phyloP scores from a whole-genome alignment of 2,329 filamentous ascomycete genomes.

The Helotiales sp. region DNA sequence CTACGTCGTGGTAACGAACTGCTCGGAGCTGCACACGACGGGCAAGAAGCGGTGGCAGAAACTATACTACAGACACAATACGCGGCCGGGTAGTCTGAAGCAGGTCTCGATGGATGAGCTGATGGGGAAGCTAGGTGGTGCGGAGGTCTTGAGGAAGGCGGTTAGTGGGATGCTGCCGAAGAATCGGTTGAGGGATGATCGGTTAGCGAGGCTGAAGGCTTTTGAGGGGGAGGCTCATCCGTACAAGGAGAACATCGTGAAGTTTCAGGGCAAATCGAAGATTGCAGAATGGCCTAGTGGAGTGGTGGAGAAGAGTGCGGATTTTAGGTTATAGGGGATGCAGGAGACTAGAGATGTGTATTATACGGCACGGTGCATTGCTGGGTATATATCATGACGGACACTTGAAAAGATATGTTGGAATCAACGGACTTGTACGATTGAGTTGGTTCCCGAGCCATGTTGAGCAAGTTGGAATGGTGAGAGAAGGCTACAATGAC shows the following conservation, averaged over 20 bases:
- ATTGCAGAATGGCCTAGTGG: slow-evolving; percentile 34
- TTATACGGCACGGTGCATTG: slow-evolving; percentile 5
- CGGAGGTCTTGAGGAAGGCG: slow-evolving; percentile 87
- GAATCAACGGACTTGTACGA: not conserved
- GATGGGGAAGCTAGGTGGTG: slow-evolving; percentile 92
- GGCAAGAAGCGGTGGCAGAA: slow-evolving; percentile 94
- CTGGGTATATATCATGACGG: slow-evolving; percentile 12
- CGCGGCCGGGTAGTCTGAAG: slow-evolving; percentile 83
- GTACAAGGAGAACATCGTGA: slow-evolving; percentile 85
- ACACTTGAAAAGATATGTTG: not conserved
- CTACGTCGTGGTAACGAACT: slow-evolving; percentile 95
- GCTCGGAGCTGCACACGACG: slow-evolving; percentile 83
- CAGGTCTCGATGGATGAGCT: slow-evolving; percentile 92
- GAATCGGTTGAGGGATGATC: slow-evolving; percentile 87
- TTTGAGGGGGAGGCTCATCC: slow-evolving; percentile 94
- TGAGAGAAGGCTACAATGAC: not conserved
- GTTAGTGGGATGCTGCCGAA: slow-evolving; percentile 98
- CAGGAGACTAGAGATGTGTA: not conserved
- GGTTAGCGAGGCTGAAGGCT: slow-evolving; percentile 87
- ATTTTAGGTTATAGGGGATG: slow-evolving; percentile 9
- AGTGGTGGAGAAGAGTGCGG: not conserved
- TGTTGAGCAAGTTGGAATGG: not conserved
- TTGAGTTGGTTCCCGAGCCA: not conserved
- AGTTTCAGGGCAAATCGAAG: slow-evolving; percentile 62
- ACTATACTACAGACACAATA: slow-evolving; percentile 94